phyloP scores from a whole-genome alignment of 805 yeast genomes.

The Candida sonorensis region DNA sequence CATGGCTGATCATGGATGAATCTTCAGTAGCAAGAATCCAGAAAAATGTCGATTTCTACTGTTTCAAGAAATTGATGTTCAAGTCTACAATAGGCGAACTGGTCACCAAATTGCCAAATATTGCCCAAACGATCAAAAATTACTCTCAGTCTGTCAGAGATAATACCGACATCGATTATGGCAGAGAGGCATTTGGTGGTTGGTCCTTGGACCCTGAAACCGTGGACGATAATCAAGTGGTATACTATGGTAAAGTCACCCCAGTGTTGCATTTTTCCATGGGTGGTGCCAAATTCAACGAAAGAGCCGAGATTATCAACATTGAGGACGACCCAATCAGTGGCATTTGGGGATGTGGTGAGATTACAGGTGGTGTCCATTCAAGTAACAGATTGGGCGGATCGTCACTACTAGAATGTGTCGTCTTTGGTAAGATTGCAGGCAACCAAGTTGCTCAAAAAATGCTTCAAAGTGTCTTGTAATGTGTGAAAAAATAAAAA shows the following conservation, averaged over 20 bases:
- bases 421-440: conserved; percentile 53
- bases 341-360: conserved; percentile 61
- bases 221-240: conserved; percentile 17
- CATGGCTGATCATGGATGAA: conserved; percentile 43
- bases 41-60: conserved; percentile 51
- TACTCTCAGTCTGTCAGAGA: conserved; percentile 5
- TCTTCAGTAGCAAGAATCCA: conserved; percentile 38
- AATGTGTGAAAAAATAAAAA: no score
- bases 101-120: conserved; percentile 26
- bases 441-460: conserved; percentile 15
- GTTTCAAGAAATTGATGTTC: conserved; percentile 48
- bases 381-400: conserved; percentile 63
- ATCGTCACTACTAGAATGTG: conserved; percentile 54
- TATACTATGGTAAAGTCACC: conserved; percentile 46
- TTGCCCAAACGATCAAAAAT: conserved; percentile 5
- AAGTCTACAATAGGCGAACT: conserved; percentile 38
- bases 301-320: conserved; percentile 33
- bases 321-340: conserved; percentile 25
- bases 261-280: conserved; percentile 59
- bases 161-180: conserved; percentile 5
- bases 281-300: conserved; percentile 59
- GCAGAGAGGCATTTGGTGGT: conserved; percentile 11
- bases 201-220: conserved; percentile 10
- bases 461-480: no score
- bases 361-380: conserved; percentile 65